Percentiles rank a stretch among this genome's conserved stretches.
phyloP scores from a whole-genome alignment of 148 eudicot genomes.

The Heliosperma pusillum region DNA sequence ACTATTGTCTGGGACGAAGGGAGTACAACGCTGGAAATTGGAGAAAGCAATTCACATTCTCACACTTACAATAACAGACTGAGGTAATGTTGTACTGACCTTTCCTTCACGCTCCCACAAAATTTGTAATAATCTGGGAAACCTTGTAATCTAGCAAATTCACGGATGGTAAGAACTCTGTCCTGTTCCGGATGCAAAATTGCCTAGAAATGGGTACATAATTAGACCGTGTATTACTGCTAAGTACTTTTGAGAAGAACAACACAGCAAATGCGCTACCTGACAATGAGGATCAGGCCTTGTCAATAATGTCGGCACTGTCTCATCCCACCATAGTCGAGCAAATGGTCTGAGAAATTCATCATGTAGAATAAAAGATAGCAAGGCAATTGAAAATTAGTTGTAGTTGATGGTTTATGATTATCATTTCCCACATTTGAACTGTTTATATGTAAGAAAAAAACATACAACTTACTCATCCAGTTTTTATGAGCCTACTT shows the following conservation, averaged over 20 bases:
- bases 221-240: constrained; percentile 1
- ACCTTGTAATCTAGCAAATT: constrained; percentile 58
- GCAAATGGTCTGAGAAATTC: constrained; percentile 37
- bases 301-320: constrained; percentile 45
- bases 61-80: background rate
- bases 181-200: constrained; percentile 64
- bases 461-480: background rate
- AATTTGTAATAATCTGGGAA: constrained; percentile 55
- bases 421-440: background rate
- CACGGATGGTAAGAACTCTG: constrained; percentile 54
- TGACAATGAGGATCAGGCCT: constrained; percentile 43
- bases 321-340: constrained; percentile 70
- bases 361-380: background rate
- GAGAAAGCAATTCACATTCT: constrained; percentile 1
- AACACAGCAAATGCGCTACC: constrained; percentile 27
- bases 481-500: background rate
- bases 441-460: background rate
- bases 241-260: background rate
- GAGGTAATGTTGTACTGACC: constrained; percentile 24
- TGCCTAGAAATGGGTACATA: constrained; percentile 20
- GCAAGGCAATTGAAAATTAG: background rate
- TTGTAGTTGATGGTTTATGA: background rate
- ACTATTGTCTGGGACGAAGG: no score
- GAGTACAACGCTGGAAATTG: no score
- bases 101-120: constrained; percentile 42